A percentile compares a stretch with the other conserved stretches of the same genome.
phyloP scores from a whole-genome alignment of 257 asterid genomes.

The Solanum peruvianum region DNA sequence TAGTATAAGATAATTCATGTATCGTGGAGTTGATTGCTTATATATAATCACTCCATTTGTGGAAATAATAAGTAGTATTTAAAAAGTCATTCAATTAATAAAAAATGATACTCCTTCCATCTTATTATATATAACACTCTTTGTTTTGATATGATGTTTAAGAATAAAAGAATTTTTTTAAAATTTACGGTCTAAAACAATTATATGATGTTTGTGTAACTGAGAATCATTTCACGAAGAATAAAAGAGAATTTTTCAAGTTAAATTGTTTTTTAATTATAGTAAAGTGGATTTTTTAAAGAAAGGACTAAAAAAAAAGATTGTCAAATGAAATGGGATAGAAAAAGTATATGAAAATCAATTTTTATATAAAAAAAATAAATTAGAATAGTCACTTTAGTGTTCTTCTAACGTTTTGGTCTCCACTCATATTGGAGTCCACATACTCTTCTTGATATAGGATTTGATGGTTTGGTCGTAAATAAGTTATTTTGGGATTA shows the following conservation, averaged over 20 bases:
- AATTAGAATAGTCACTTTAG: neutral
- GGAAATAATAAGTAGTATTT: neutral
- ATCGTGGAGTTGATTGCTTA: neutral
- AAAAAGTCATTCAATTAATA: no score
- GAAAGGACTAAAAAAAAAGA: no score
- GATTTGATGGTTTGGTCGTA: neutral
- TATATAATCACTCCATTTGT: neutral
- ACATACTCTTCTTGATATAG: neutral
- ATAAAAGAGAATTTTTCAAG: no score
- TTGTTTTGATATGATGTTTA: no score
- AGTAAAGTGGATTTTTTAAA: no score
- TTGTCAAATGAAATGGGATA: no score
- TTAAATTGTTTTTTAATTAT: no score
- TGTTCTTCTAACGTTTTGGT: neutral
- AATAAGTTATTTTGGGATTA: neutral
- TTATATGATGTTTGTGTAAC: rapidly evolving
- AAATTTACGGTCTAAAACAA: neutral
- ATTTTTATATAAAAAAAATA: no score
- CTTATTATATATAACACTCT: no score
- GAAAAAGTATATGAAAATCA: neutral
- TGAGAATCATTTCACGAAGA: no score
- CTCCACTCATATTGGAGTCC: neutral
- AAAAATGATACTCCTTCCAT: no score
- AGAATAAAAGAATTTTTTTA: rapidly evolving
- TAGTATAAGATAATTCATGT: neutral